Base-by-base conservation (phyloP, 805 yeast genomes). In the Danielia oregonensis region DNA sequence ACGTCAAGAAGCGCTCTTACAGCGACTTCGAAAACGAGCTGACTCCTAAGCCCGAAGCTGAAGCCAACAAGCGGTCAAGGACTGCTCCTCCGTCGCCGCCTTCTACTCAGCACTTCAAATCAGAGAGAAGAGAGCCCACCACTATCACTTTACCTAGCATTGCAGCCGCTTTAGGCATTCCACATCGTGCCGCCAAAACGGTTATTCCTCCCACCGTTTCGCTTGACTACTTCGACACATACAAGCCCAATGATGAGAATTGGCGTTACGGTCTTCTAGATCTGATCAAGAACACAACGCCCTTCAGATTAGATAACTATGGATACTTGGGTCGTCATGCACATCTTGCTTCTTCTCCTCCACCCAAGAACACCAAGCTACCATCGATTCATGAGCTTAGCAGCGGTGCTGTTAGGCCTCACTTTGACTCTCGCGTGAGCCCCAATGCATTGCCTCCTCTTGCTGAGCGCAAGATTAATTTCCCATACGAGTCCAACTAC, bases 401-500 rank as follows among this genome's bases (percentile, higher is more conserved):
- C 17, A 19, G 22, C 9, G 30, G 24, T 19, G 29, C 27, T 11
- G 34, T 40, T 25, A 61, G 57, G 34, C 72, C 72, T 14, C 46
- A 49, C 15, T 65, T 66, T 38, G 65, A 63, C 43, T 59, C 71
- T 4, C 57, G 63, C 17, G 59, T 66, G 16, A 49, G 60, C 33
- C 43, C 55, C 30, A 60, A 60, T 33, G 44, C 45, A 12, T 37
- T 46, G 18, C 51, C 47, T 17, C 29, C 38, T 21, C 33, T 36
- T 14, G 27, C 42, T 9, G 67, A 60, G 39, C 52, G 61, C 33
- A 65, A 65, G 42, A 61, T 66, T 37, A 69, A 73, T 49, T 74
- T 72, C 48, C 80, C 80, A 4, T 74, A 68, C 52, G 74, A 73
- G 43, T 68, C 71, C 17, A 72, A 74, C 45, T 73, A 74, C 49